Evolutionary conservation across 2,329 filamentous ascomycete species (phyloP), one percentile per base, ranked within the genome.

Genomic region (Aspergillus novoparasiticus): DNA sequence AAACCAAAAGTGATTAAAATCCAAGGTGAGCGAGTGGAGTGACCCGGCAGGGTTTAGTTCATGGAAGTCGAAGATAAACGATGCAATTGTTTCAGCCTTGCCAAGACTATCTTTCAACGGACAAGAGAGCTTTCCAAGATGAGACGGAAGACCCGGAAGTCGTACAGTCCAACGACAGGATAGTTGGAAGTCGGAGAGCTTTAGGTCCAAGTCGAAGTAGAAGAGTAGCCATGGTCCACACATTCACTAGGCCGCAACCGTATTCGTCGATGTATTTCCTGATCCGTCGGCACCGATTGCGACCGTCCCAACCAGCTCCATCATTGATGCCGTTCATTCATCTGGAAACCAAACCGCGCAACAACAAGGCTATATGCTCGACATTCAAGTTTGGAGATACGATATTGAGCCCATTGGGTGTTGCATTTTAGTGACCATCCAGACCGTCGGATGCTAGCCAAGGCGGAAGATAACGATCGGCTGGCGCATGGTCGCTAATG

Each of bases 231-330:
- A 30, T 60, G 36, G 58, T 41, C 39, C 57, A 59, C 39, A 28
- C 41, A 45, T 58, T 58, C 48, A 48, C 36, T 50, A 57, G 23
- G 59, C 58, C 58, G 57, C 53, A 32, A 56, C 68, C 65, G 68
- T 57, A 57, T 71, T 66, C 65, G 68, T 69, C 64, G 60, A 68
- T 50, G 53, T 55, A 51, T 46, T 51, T 50, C 59, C 51, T 48
- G 34, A n/a, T 45, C 43, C 59, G 57, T 63, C 58, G 57, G 26
- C 53, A 58, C 59, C 64, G 62, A 61, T 67, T 69, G 69, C 68
- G 67, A 69, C 66, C 69, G 68, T 65, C 56, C 57, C 55, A 48
- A 50, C 58, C 53, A 32, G 50, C 34, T 28, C 51, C 51, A 55
- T 30, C 50, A 48, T 57, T 43, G 43, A 45, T 28, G 21, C 32